Evolutionary conservation across 192 early-diverging fungal species (phyloP), one percentile per base, ranked within the genome.

Genomic region (Backusella australiensis): DNA sequence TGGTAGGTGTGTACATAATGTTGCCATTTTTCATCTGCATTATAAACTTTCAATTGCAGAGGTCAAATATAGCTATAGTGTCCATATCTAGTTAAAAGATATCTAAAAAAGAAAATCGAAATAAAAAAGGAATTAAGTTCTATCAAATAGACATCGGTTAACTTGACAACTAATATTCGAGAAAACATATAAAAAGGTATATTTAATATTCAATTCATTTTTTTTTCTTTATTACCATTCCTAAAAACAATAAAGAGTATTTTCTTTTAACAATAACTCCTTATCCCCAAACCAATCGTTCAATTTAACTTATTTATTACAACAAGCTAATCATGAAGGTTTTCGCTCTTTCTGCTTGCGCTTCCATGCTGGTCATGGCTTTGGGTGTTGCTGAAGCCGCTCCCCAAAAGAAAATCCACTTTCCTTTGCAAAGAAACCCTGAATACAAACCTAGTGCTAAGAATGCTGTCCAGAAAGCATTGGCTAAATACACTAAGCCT

Each of bases 371-470:
- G 8, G n/a, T 71, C 69, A 71, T 71, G 39, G 38, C 69, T 32
- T 38, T 44, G 11, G 23, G 14, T 29, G 38, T 44, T 17, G 29
- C 32, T 59, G 72, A 26, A 4, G 52, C 44, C 3, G 32, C 46
- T 73, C 49, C 34, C 19, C 39, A 34, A 21, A 42, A 72, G 42
- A 72, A 42, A 41, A 15, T 75, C 34, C 71, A 52, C 12, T 36
- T 81, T 36, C 71, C 67, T 26, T 23, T 81, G 15, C 29, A 52
- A n/a, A 26, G 53, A 7, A 81, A 81, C 32, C 72, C 72, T 39
- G 32, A 74, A 7, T 80, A 77, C 15, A 46, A 80, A 11, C 69
- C 41, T 14, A 82, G 76, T 69, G 79, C 78, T 39, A 80, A 42
- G 68, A 34, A 65, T 39, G 74, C 71, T 32, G 71, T 80, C 53